Conservation (phyloP, 768 basidiomycete genomes). For the Trametes punicea region DNA sequence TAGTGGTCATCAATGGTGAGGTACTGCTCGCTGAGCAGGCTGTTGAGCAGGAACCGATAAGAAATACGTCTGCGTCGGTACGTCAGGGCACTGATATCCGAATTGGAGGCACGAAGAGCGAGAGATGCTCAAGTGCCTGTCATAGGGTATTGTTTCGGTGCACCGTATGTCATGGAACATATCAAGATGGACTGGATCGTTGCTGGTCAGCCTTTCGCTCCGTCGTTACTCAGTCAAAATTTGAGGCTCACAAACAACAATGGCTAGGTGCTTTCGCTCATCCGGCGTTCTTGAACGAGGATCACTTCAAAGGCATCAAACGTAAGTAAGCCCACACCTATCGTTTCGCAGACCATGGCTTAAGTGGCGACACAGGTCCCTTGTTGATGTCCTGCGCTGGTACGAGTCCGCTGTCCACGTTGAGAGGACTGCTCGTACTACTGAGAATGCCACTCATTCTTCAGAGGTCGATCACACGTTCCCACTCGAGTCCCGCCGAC, state of each 20-base stretch:
- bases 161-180: conserved; percentile 46
- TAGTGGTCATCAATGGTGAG: no score
- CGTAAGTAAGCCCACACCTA: conserved; percentile 33
- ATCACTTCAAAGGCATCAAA: conserved; percentile 45
- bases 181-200: conserved; percentile 44
- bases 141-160: conserved; percentile 61
- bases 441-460: neutral
- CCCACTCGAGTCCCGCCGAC: conserved; percentile 47
- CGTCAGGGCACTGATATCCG: neutral
- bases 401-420: conserved; percentile 24
- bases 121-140: neutral
- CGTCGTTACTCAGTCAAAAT: neutral
- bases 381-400: conserved; percentile 56
- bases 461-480: conserved; percentile 56
- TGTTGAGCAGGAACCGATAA: conserved; percentile 24
- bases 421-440: neutral
- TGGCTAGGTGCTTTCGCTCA: conserved; percentile 55
- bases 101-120: no score
- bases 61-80: conserved; percentile 20
- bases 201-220: conserved; percentile 38
- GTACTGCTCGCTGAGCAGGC: no score
- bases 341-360: neutral
- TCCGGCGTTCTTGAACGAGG: conserved; percentile 47
- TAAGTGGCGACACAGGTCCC: conserved; percentile 38
- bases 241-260: neutral